Percentiles rank a stretch among this genome's conserved stretches.
phyloP scores from a whole-genome alignment of 1,284 basidiomycete genomes.

The Trichosporon ovoides region DNA sequence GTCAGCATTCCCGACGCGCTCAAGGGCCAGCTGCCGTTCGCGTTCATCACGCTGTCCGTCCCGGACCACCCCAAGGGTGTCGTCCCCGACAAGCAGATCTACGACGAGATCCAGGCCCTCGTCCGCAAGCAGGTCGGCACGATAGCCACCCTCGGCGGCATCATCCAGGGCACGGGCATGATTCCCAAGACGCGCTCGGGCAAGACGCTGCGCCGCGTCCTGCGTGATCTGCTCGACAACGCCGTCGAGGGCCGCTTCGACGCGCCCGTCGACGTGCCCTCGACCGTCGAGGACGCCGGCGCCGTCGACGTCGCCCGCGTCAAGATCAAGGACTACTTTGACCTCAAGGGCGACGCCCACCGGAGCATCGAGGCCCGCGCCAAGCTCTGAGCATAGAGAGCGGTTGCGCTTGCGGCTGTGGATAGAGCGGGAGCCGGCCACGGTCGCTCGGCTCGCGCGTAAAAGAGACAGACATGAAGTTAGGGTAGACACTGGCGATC shows the following conservation, averaged over 20 bases:
- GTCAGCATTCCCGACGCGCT: conserved; percentile 79
- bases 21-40: conserved; percentile 55
- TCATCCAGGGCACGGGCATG: conserved; percentile 64
- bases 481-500: background rate
- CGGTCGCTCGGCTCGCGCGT: background rate
- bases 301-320: conserved; percentile 18
- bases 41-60: conserved; percentile 56
- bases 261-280: conserved; percentile 17
- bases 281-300: conserved; percentile 18
- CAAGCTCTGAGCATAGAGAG: conserved; percentile 15
- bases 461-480: background rate
- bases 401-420: too few relatives aligned
- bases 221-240: conserved; percentile 44
- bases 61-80: conserved; percentile 46
- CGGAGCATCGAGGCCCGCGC: conserved; percentile 17
- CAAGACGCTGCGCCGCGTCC: conserved; percentile 85
- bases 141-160: conserved; percentile 88
- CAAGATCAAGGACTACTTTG: conserved; percentile 23
- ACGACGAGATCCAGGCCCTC: conserved; percentile 70
- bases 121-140: conserved; percentile 89
- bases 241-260: conserved; percentile 20
- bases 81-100: conserved; percentile 61
- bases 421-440: too few relatives aligned
- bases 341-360: conserved; percentile 15
- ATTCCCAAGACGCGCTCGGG: conserved; percentile 90